A percentile compares a stretch with the other conserved stretches of the same genome.
Evolutionary conservation across 495 filamentous ascomycete genomes (phyloP).

Genomic region (Peziza echinospora): DNA sequence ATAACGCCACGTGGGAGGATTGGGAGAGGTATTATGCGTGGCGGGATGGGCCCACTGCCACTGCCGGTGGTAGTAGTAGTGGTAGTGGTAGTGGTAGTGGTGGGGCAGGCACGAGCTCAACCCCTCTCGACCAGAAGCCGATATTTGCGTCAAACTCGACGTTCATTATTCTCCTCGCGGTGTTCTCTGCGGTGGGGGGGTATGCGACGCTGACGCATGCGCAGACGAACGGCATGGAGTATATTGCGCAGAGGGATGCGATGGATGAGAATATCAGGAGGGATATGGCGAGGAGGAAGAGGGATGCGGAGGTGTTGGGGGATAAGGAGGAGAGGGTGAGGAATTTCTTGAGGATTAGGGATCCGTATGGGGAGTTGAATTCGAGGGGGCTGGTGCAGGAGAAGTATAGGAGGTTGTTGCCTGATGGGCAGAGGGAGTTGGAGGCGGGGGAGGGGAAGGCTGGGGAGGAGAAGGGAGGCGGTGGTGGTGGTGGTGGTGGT

Average conservation of each 20-base stretch:
- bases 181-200: slow-evolving; percentile 41
- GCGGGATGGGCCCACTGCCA: slow-evolving; percentile 17
- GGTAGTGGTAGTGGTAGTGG: no score
- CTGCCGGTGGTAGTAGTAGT: neutral
- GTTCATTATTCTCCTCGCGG: slow-evolving; percentile 47
- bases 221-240: slow-evolving; percentile 5
- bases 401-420: neutral
- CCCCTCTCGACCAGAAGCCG: slow-evolving; percentile 29
- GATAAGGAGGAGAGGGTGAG: slow-evolving; percentile 15
- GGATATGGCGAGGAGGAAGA: slow-evolving; percentile 10
- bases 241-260: slow-evolving; percentile 10
- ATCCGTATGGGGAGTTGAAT: slow-evolving; percentile 10
- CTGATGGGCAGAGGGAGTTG: neutral
- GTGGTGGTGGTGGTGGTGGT: neutral
- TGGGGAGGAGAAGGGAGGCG: neutral
- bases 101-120: no score
- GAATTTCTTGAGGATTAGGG: slow-evolving; percentile 14
- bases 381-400: slow-evolving; percentile 2
- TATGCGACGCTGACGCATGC: slow-evolving; percentile 14
- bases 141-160: slow-evolving; percentile 48
- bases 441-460: neutral
- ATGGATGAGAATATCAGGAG: slow-evolving; percentile 6
- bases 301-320: slow-evolving; percentile 8
- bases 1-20: slow-evolving; percentile 94
- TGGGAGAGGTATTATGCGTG: slow-evolving; percentile 75